Percentiles rank a stretch among this genome's conserved stretches.
These are phyloP conservation scores for Amphichorda felina DNA, from an alignment of 2,329 filamentous ascomycete genomes.

Conservation along the genomic window DNA sequence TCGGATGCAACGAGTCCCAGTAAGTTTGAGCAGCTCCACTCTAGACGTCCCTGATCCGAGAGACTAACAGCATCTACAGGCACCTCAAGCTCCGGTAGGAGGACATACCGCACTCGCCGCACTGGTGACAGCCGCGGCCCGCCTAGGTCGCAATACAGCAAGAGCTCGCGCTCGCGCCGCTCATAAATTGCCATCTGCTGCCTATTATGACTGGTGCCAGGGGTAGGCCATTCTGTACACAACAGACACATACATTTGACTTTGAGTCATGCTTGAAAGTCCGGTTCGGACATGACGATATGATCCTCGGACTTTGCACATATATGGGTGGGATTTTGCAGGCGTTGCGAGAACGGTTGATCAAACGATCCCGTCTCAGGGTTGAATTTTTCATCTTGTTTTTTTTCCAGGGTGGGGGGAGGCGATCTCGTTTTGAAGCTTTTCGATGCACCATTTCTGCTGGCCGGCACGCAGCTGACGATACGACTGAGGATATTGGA, in stretches of 20 bases:
- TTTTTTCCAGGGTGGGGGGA: no score
- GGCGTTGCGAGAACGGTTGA: neutral
- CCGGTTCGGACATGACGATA: neutral
- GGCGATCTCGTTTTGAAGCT: no score
- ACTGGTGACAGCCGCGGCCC: slow-evolving; percentile 17
- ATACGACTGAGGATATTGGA: no score
- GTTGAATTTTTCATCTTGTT: no score
- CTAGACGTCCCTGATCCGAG: no score
- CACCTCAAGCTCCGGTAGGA: slow-evolving; percentile 11
- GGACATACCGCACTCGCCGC: slow-evolving; percentile 20
- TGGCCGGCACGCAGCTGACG: no score
- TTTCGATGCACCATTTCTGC: no score
- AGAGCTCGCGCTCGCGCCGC: slow-evolving; percentile 6
- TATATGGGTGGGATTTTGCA: no score
- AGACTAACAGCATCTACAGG: slow-evolving; percentile 7
- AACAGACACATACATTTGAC: neutral
- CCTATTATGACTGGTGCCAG: no score
- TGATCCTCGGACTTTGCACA: neutral
- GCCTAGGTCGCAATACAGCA: slow-evolving; percentile 17
- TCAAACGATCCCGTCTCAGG: neutral
- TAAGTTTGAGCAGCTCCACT: slow-evolving; percentile 32
- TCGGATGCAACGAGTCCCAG: slow-evolving; percentile 35
- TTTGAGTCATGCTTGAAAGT: neutral
- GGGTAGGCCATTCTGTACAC: no score
- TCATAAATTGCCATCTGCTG: no score